Evolutionary conservation across 2,329 filamentous ascomycete genomes (phyloP).

Genomic region (Cercospora sp.): DNA sequence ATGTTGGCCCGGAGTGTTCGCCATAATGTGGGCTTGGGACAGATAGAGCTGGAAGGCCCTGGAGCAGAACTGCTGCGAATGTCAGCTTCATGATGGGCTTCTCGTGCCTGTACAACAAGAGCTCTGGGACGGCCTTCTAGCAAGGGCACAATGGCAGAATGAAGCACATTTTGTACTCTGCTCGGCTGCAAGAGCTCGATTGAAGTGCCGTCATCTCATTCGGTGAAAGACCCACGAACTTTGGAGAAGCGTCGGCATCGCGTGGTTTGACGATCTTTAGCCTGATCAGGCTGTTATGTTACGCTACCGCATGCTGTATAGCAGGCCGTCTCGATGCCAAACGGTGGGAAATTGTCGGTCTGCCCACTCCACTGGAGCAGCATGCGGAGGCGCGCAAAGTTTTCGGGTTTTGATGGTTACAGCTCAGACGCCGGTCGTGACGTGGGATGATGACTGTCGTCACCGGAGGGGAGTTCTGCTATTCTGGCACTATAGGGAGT

Average conservation of each 20-base stretch:
- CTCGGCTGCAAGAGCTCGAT: not conserved
- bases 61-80: conserved; percentile 1
- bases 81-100: not conserved
- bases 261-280: conserved; percentile 1
- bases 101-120: not conserved
- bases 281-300: not conserved
- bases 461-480: not conserved
- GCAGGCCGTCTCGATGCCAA: not conserved
- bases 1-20: not conserved
- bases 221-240: conserved; percentile 1
- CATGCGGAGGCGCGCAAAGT: not conserved
- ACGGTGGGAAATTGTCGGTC: not conserved
- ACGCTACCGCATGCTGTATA: not conserved
- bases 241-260: conserved; percentile 1
- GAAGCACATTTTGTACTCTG: not conserved
- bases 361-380: not conserved
- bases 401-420: not conserved
- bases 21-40: not conserved
- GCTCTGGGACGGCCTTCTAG: not conserved
- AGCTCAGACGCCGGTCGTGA: not conserved
- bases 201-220: not conserved
- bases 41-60: not conserved
- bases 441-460: not conserved
- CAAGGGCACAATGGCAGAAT: not conserved
- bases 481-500: not conserved